These are phyloP conservation scores for Quercus cerris DNA, from an alignment of 306 rosid species.

Conservation along the genomic window DNA sequence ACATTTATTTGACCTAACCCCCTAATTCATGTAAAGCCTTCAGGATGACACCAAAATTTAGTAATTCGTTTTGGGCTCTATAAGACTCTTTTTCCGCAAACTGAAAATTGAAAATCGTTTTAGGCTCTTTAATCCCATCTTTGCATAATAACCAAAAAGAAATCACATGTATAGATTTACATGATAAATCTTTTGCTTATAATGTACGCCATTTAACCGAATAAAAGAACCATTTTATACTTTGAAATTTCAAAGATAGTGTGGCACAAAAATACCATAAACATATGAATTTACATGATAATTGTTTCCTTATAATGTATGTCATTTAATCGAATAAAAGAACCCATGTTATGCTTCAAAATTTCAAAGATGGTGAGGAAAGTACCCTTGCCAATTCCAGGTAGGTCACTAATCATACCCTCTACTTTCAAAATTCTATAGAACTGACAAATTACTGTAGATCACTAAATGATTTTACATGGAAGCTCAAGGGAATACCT, in stretches of 20 bases:
- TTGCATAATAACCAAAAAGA: neutral
- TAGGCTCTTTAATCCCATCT: neutral
- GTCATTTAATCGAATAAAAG: too few relatives aligned
- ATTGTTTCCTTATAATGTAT: too few relatives aligned
- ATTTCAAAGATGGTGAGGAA: too few relatives aligned
- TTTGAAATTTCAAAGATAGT: too few relatives aligned
- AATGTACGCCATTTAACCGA: neutral
- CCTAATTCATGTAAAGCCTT: neutral
- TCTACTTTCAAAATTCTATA: constrained; percentile 15
- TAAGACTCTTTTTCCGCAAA: neutral
- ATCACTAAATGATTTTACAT: constrained; percentile 8
- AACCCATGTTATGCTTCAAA: too few relatives aligned
- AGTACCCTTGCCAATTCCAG: too few relatives aligned
- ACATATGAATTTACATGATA: too few relatives aligned
- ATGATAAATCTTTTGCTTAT: neutral
- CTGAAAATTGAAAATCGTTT: neutral
- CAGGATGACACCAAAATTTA: neutral
- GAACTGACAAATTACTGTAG: neutral
- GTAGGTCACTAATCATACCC: neutral
- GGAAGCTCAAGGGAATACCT: constrained; percentile 53
- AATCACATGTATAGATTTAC: neutral
- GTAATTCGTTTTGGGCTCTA: neutral
- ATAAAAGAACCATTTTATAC: too few relatives aligned
- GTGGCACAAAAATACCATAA: too few relatives aligned
- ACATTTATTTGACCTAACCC: neutral